Conservation (phyloP, 2,329 filamentous ascomycete genomes). For the Cytospora piceae region DNA sequence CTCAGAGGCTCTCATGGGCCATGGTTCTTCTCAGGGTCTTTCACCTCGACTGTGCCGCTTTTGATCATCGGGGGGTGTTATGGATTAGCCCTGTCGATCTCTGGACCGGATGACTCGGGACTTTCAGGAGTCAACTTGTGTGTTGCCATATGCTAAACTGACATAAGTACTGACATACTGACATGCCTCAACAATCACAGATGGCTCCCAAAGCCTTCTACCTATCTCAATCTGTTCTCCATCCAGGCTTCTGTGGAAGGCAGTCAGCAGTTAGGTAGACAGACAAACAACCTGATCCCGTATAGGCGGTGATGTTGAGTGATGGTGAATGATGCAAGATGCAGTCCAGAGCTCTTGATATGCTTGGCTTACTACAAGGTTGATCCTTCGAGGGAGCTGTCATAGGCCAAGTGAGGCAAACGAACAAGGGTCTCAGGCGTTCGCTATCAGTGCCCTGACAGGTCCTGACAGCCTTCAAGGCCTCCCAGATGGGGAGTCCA, state of each 20-base stretch:
- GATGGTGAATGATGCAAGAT: neutral
- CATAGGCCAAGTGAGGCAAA: neutral
- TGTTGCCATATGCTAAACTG: too few relatives aligned
- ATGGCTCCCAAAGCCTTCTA: neutral
- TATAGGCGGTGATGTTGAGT: neutral
- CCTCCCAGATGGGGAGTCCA: neutral
- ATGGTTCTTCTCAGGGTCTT: neutral
- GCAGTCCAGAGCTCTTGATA: neutral
- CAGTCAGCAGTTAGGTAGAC: neutral
- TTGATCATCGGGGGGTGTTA: slow-evolving; percentile 4
- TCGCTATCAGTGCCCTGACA: neutral
- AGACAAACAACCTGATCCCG: neutral
- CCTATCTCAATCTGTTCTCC: neutral
- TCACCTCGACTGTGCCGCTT: slow-evolving; percentile 5
- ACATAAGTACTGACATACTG: neutral
- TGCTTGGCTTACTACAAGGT: neutral
- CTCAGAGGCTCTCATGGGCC: neutral
- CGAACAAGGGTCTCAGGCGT: neutral
- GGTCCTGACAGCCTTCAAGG: neutral
- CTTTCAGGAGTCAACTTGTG: neutral
- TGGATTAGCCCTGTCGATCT: slow-evolving; percentile 8
- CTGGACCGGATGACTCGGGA: slow-evolving; percentile 6
- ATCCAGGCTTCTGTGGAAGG: neutral
- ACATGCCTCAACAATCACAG: neutral
- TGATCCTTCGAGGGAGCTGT: neutral